Evolutionary conservation across 495 filamentous ascomycete genomes (phyloP).

Genomic region (Aspergillus sparsus): DNA sequence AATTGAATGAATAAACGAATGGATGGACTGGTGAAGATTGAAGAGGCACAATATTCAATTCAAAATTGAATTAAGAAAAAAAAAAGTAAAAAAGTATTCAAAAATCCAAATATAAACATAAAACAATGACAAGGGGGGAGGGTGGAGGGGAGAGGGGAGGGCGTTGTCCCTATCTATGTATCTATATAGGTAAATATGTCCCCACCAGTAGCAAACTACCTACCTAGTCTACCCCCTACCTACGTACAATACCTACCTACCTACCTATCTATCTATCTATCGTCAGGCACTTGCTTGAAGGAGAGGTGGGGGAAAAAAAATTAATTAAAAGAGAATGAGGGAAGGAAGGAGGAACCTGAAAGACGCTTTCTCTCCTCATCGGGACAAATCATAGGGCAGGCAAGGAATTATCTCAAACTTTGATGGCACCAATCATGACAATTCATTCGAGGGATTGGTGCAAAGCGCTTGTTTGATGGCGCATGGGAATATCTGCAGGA

Average conservation of each 20-base stretch:
- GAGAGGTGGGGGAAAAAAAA: neutral
- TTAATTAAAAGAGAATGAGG: neutral
- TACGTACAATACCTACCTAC: neutral
- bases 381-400: slow-evolving; percentile 15
- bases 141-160: neutral
- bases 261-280: slow-evolving; percentile 4
- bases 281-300: slow-evolving; percentile 10
- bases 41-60: too few relatives aligned
- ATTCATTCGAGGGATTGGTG: slow-evolving; percentile 11
- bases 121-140: too few relatives aligned
- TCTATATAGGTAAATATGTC: too few relatives aligned
- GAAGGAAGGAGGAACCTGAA: too few relatives aligned
- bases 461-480: slow-evolving; percentile 6
- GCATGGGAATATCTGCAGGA: slow-evolving; percentile 12
- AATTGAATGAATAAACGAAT: too few relatives aligned
- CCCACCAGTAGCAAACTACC: neutral
- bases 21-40: too few relatives aligned
- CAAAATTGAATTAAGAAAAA: too few relatives aligned
- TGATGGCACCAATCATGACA: neutral
- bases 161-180: too few relatives aligned
- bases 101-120: too few relatives aligned
- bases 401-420: slow-evolving; percentile 3
- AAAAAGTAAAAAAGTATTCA: too few relatives aligned
- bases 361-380: neutral
- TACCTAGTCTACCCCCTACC: slow-evolving; percentile 8